Evolutionary conservation across 257 asterid species (phyloP).

Genomic region (Cynanchum wilfordii): DNA sequence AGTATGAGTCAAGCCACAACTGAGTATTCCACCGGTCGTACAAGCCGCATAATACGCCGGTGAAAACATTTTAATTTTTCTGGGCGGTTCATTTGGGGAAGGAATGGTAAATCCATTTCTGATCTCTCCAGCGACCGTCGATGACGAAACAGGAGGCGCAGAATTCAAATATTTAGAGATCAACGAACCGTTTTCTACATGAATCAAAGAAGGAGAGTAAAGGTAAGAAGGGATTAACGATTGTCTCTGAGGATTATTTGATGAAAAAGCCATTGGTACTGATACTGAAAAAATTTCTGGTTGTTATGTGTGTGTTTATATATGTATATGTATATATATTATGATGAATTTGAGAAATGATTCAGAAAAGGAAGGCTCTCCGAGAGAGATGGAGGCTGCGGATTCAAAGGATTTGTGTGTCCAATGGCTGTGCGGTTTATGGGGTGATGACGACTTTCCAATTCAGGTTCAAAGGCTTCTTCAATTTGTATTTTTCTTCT

Average conservation of each 20-base stretch:
- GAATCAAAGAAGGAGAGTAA: conserved; percentile 20
- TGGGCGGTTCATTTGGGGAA: conserved; percentile 52
- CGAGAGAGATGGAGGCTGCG: conserved; percentile 19
- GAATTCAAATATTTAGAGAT: neutral
- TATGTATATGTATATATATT: too few species aligned
- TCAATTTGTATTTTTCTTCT: neutral
- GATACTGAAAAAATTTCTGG: neutral
- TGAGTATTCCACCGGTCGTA: conserved; percentile 49
- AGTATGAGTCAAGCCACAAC: conserved; percentile 76
- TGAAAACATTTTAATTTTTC: conserved; percentile 59
- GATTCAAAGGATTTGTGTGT: conserved; percentile 3
- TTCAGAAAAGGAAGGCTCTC: neutral
- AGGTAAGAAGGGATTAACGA: conserved; percentile 28
- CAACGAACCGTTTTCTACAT: conserved; percentile 10
- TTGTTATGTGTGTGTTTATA: too few species aligned
- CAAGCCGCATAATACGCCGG: conserved; percentile 63
- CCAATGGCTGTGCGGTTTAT: conserved; percentile 8
- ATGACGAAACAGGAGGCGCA: conserved; percentile 1
- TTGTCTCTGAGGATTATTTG: conserved; percentile 20
- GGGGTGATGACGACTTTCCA: neutral
- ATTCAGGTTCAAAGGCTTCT: neutral
- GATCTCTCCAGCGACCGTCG: conserved; percentile 2
- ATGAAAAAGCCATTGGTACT: conserved; percentile 17
- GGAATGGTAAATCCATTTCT: conserved; percentile 35
- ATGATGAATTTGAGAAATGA: neutral